Conservation (phyloP, 129 eudicot genomes). For the Sambucus nigra region DNA sequence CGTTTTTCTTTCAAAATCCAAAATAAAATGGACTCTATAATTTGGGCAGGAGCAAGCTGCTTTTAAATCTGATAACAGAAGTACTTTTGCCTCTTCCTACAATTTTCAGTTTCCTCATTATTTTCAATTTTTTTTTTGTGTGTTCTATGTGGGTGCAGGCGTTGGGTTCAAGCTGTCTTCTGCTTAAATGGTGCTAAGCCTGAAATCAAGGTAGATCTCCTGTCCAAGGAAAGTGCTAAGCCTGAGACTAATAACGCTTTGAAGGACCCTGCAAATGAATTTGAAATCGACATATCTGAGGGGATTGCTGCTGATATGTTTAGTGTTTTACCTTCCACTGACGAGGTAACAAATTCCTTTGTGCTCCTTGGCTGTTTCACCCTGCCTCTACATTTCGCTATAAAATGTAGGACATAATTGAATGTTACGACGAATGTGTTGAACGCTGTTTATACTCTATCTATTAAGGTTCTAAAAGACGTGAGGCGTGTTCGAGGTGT, state of each 20-base stretch:
- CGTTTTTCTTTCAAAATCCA: too few relatives aligned
- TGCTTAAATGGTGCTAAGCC: conserved; percentile 7
- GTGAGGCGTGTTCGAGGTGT: not conserved
- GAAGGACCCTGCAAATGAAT: conserved; percentile 23
- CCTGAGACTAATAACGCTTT: conserved; percentile 14
- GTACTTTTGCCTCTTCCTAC: too few relatives aligned
- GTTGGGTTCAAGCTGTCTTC: conserved; percentile 96
- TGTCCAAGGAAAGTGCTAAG: conserved; percentile 3
- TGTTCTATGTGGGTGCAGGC: conserved; percentile 41
- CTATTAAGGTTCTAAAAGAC: too few relatives aligned
- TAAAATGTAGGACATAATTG: not conserved
- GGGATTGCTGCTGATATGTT: conserved; percentile 83
- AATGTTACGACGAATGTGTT: not conserved
- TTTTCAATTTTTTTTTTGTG: not conserved
- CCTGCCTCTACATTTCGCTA: not conserved
- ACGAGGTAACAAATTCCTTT: conserved; percentile 46
- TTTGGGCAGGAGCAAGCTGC: too few relatives aligned
- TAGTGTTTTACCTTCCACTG: conserved; percentile 49
- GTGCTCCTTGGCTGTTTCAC: not conserved
- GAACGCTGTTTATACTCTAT: not conserved
- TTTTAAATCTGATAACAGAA: too few relatives aligned
- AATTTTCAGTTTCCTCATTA: not conserved
- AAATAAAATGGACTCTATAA: not conserved
- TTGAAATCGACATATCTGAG: conserved; percentile 70
- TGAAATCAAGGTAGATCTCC: not conserved